These are phyloP conservation scores for Suillus brevipes DNA, from an alignment of 768 basidiomycete species.

Conservation along the genomic window DNA sequence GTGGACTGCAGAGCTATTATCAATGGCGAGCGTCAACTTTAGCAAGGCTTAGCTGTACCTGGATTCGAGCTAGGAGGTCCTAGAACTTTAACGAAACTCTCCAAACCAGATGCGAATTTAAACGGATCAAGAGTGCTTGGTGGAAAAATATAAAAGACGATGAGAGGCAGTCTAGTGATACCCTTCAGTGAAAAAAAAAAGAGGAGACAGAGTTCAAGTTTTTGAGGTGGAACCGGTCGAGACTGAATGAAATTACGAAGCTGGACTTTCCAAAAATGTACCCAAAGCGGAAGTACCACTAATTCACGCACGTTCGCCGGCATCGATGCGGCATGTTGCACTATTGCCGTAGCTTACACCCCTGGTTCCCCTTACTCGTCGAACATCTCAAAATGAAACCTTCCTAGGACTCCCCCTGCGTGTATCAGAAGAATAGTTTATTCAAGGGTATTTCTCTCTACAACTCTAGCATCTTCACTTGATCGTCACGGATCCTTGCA, in stretches of 20 bases:
- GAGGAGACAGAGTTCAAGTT: conserved; percentile 10
- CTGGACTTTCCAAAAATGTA: conserved; percentile 21
- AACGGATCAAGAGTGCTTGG: neutral
- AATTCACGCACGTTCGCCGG: conserved; percentile 41
- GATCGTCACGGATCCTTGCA: neutral
- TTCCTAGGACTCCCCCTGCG: neutral
- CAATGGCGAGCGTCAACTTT: neutral
- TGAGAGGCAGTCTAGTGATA: neutral
- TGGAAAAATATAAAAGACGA: neutral
- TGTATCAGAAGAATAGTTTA: conserved; percentile 2
- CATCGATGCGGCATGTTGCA: conserved; percentile 23
- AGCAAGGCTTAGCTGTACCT: neutral
- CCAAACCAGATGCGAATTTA: neutral
- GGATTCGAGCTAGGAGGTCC: neutral
- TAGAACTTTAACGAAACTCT: neutral
- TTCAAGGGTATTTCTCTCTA: neutral
- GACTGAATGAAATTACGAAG: conserved; percentile 38
- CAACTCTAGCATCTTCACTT: neutral
- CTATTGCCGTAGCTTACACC: conserved; percentile 12
- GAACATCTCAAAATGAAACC: neutral
- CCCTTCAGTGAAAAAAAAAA: neutral
- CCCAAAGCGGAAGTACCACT: conserved; percentile 25
- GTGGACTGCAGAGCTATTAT: neutral
- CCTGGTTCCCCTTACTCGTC: conserved; percentile 11
- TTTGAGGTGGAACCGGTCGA: conserved; percentile 33